Evolutionary conservation across 495 filamentous ascomycete genomes (phyloP), one percentile per base, ranked within the genome.

Genomic region (Neurospora sublineolata): DNA sequence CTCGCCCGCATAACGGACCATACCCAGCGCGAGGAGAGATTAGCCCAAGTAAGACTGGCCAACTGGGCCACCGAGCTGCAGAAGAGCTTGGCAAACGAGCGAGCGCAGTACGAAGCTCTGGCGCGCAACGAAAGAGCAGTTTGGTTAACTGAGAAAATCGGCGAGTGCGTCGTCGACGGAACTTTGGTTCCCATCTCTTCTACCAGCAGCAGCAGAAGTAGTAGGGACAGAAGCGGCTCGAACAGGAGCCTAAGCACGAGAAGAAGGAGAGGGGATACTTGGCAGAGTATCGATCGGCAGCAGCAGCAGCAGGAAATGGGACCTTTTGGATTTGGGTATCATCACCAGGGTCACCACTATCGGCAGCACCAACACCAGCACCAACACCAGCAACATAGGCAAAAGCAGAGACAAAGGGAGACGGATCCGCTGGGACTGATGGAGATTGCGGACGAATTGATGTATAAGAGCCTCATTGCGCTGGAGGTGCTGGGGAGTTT

Each of bases 61-160:
- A 92, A 94, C 76, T 99, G 95, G 95, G 94, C 94, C 11, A 86
- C 89, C 1, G 93, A 97, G 76, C 86, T 99, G 0, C 94, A 97
- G 77, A 89, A 88, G 67, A 94, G 91, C 74, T 82, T 97, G 6
- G 87, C 90, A 33, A 91, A 92, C 52, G 94, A 99, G 79, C 89
- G 92, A 11, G 88, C 89, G 30, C 84, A 91, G 77, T 97, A 92
- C 72, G 89, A 92, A 58, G 82, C 86, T 3, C 83, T 96, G 1
- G 88, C 90, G 9, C 83, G 86, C 6, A 86, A 85, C n/a, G 92
- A 97, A 73, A 85, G 92, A 37, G 90, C 91, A 12, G 80, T 90
- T 18, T 96, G 93, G 93, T 85, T 95, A 14, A 92, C 90, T 0
- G 89, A 94, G 78, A 84, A 87, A 74, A 80, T 97, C 2, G 86